Percentiles rank a stretch among this genome's conserved stretches.
Evolutionary conservation across 2,329 filamentous ascomycete genomes (phyloP).

Genomic region (Paecilomyces sp.): DNA sequence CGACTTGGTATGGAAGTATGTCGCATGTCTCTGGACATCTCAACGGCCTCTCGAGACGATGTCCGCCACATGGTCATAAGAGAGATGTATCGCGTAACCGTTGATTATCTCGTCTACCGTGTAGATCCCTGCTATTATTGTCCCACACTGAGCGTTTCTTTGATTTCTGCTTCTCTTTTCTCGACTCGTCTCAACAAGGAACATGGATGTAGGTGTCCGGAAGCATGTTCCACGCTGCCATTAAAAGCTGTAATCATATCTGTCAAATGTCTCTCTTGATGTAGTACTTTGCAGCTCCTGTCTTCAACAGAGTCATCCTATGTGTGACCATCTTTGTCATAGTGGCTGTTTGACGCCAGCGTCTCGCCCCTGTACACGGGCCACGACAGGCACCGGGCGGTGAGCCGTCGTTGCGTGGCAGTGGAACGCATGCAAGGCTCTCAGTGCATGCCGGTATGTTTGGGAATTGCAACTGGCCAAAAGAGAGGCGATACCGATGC

Average conservation of each 20-base stretch:
- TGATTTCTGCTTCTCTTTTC: not conserved
- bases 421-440: not conserved
- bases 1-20: not conserved
- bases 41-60: not conserved
- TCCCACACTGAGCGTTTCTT: not conserved
- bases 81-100: too few species aligned
- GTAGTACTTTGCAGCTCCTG: not conserved
- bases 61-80: too few species aligned
- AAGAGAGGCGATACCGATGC: not conserved
- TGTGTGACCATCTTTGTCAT: not conserved
- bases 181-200: not conserved
- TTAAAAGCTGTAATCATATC: not conserved
- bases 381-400: not conserved
- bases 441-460: not conserved
- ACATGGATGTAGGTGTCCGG: not conserved
- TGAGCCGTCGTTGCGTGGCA: conserved; percentile 7
- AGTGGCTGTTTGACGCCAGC: not conserved
- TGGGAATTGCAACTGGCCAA: not conserved
- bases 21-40: not conserved
- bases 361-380: not conserved
- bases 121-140: not conserved
- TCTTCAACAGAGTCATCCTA: not conserved
- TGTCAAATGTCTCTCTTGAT: not conserved
- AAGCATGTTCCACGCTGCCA: not conserved
- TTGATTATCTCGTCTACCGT: not conserved